Percentiles rank a stretch among this genome's conserved stretches.
Conservation (phyloP, 2,329 filamentous ascomycete species). For the Thermochaetoides dissita region DNA sequence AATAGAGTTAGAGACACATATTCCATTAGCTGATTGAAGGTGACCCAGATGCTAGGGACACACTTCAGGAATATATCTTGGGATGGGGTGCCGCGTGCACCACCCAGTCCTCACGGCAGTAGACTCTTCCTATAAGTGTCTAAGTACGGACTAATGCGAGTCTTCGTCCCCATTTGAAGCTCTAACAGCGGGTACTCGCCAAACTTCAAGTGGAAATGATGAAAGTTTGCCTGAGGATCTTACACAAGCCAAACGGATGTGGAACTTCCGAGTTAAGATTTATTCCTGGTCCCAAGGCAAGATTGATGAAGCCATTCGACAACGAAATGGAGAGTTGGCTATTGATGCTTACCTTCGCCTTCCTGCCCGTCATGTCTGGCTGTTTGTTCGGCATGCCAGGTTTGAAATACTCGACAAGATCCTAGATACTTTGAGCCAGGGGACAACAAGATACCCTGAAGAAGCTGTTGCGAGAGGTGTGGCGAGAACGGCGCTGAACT, state of each 20-base stretch:
- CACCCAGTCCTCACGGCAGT: too few species aligned
- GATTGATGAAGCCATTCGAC: constrained; percentile 17
- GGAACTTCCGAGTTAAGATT: constrained; percentile 19
- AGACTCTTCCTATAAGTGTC: too few species aligned
- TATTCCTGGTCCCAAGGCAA: constrained; percentile 18
- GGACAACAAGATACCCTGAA: neutral
- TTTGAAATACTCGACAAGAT: neutral
- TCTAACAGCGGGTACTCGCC: neutral
- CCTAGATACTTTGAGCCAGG: neutral
- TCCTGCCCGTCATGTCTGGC: constrained; percentile 15
- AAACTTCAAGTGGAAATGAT: constrained; percentile 13
- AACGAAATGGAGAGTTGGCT: constrained; percentile 16
- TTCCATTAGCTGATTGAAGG: too few species aligned
- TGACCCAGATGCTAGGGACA: too few species aligned
- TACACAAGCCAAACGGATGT: constrained; percentile 16
- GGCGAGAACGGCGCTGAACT: neutral
- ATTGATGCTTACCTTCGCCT: constrained; percentile 16
- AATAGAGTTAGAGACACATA: too few species aligned
- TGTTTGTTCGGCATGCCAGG: constrained; percentile 9
- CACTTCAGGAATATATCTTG: too few species aligned
- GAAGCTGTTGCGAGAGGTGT: neutral
- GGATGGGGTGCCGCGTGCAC: too few species aligned
- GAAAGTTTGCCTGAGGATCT: constrained; percentile 15
- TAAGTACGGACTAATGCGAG: neutral
- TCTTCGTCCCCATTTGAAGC: neutral